Evolutionary conservation across 805 yeast species (phyloP).

Genomic region (Lachancea lanzarotensis): DNA sequence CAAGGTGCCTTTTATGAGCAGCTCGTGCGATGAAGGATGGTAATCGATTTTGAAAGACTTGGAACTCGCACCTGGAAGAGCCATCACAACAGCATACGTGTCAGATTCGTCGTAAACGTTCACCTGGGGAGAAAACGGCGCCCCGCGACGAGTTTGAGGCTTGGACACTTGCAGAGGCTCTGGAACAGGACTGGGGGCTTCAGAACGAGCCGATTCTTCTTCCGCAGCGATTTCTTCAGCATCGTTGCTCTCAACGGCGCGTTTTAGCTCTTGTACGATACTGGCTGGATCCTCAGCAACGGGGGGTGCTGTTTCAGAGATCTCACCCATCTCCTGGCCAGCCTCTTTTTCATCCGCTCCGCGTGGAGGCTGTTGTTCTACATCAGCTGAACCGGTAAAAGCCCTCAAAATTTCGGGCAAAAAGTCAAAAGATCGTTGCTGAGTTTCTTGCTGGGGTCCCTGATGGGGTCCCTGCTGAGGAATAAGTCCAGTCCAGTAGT

Average conservation of each 20-base stretch:
- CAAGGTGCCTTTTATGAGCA: conserved; percentile 46
- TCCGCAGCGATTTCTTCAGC: background rate
- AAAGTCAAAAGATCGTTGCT: conserved; percentile 5
- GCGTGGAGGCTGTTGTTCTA: too few relatives aligned
- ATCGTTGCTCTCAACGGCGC: too few relatives aligned
- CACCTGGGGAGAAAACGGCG: conserved; percentile 53
- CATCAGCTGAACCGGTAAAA: conserved; percentile 4
- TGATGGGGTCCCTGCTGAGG: background rate
- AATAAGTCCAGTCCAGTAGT: background rate
- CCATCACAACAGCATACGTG: conserved; percentile 42
- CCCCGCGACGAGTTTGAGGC: conserved; percentile 35
- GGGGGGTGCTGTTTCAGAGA: too few relatives aligned
- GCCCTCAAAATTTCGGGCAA: conserved; percentile 18
- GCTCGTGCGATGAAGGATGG: conserved; percentile 51
- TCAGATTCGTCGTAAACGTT: conserved; percentile 49
- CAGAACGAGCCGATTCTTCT: conserved; percentile 4
- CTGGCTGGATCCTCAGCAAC: background rate
- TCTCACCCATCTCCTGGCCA: too few relatives aligned
- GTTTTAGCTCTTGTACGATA: background rate
- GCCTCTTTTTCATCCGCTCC: too few relatives aligned
- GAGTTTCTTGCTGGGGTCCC: background rate
- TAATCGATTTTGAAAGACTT: conserved; percentile 49
- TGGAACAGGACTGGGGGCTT: conserved; percentile 30
- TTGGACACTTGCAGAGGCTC: conserved; percentile 42
- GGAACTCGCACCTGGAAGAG: conserved; percentile 54